Base-by-base conservation (phyloP, 1,284 basidiomycete genomes). In the Trametes sp. region DNA sequence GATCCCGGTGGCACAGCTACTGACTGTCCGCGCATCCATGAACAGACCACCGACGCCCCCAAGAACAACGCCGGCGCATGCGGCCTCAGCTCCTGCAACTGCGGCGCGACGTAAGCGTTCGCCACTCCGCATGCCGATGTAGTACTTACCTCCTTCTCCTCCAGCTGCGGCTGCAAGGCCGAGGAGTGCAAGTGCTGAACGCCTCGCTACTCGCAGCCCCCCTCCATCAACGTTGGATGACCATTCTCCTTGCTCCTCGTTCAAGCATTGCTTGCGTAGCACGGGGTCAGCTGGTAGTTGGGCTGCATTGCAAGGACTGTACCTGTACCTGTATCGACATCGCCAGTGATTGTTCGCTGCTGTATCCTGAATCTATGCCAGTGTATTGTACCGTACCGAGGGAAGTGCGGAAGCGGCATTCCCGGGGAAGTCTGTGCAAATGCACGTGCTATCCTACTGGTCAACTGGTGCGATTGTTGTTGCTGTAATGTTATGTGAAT, bases 121-220 rank as follows among this genome's bases (percentile, higher is more conserved):
- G 31, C 38, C 54, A 19, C 38, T 45, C 33, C 21, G 21, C 1
- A 14, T 2, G 53, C 1, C 13, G 19, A 8, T 2, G 1, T 26
- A 24, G n/a, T n/a, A n/a, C 24, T 23, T 28, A 33, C 67, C 16
- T 63, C 46, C 42, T 46, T 44, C 23, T n/a, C 4, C 24, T 61
- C 19, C 63, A 87, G 86, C 62, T 88, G 85, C 77, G 62, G 66
- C 49, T 87, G 86, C 82, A 82, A 84, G 79, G 72, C 82, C 55
- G 82, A 81, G 61, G 81, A 84, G 68, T 87, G 86, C 86, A 87
- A 86, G 77, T 87, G 85, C 80, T 86, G 74, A 83, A 65, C n/a
- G n/a, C n/a, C n/a, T n/a, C 66, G 60, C 64, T 42, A 46, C 57
- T 4, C 38, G 21, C 7, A 44, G 5, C 44, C 35, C 42, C 9